Evolutionary conservation across 768 basidiomycete species (phyloP).

Genomic region (Hortiboletus flavorubellus): DNA sequence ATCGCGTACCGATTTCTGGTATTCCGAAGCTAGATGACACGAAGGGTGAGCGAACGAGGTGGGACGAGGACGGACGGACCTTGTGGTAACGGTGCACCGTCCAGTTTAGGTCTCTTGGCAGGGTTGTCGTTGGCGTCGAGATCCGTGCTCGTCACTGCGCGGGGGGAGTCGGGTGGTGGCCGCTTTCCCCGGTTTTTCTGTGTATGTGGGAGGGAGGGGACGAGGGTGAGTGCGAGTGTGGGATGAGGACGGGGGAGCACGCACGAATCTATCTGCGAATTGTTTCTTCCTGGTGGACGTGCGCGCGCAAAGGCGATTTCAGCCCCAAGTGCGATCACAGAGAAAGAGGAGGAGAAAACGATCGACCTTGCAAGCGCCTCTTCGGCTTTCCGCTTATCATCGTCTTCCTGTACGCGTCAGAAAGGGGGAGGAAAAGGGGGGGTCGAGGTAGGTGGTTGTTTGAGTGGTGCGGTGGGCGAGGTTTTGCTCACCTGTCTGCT

Average conservation of each 20-base stretch:
- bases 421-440: no score
- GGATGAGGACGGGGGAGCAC: constrained; percentile 20
- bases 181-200: constrained; percentile 64
- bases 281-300: constrained; percentile 46
- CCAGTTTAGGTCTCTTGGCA: constrained; percentile 40
- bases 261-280: constrained; percentile 61
- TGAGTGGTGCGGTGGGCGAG: no score
- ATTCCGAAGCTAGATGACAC: constrained; percentile 18
- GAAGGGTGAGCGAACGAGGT: neutral
- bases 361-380: constrained; percentile 50
- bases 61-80: constrained; percentile 28
- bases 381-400: constrained; percentile 53
- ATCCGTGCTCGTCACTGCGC: constrained; percentile 35
- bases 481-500: constrained; percentile 46
- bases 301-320: neutral
- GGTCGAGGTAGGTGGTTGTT: neutral
- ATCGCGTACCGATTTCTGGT: constrained; percentile 41
- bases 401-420: constrained; percentile 44
- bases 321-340: neutral
- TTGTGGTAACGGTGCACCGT: constrained; percentile 14
- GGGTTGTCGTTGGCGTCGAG: constrained; percentile 20
- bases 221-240: neutral
- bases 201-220: no score
- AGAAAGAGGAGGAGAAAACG: neutral
- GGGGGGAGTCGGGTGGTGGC: constrained; percentile 37